Evolutionary conservation across 176 grass and related monocot genomes (phyloP), one percentile per base, ranked within the genome.

Genomic region (Themeda triandra): DNA sequence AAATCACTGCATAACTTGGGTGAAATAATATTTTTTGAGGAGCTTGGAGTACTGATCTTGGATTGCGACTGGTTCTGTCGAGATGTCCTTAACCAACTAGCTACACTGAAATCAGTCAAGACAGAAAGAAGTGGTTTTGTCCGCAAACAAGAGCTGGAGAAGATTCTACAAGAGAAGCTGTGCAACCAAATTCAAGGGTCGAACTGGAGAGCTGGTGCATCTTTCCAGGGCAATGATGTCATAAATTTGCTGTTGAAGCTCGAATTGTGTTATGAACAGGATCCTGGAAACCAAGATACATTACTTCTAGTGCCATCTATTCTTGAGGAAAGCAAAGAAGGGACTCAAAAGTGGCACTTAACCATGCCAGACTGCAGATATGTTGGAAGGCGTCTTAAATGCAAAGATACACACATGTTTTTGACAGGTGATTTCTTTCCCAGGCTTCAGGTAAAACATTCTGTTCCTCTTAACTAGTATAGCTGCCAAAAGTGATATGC

Each of bases 261-360:
- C 17, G 91, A 98, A 81, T 77, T 95, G 24, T 95, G 91, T 62
- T 95, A 93, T 87, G 93, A 98, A 85, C 89, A 90, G 89, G 91
- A 98, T 73, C 96, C 92, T 59, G 83, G 93, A 37, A 86, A 95
- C 83, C 85, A 87, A 75, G 77, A 87, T 14, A 92, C 92, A 24
- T 87, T 92, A 80, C 91, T 95, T 78, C 63, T 98, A 35, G 74
- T 93, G 42, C 93, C 93, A 73, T 80, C 80, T 23, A 82, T 98
- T 87, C 93, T 98, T 71, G 87, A 93, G 65, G 87, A 90, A 87
- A 87, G 59, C 39, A 87, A 81, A 75, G 63, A 69, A 91, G 78
- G 73, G 41, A 46, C 33, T 53, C 87, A 89, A 62, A 85, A 69
- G 59, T 98, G 96, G 96, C 77, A 89, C 35, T 65, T 85, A 73